Conservation (phyloP, 768 basidiomycete genomes). For the Auricularia auricula-judae region DNA sequence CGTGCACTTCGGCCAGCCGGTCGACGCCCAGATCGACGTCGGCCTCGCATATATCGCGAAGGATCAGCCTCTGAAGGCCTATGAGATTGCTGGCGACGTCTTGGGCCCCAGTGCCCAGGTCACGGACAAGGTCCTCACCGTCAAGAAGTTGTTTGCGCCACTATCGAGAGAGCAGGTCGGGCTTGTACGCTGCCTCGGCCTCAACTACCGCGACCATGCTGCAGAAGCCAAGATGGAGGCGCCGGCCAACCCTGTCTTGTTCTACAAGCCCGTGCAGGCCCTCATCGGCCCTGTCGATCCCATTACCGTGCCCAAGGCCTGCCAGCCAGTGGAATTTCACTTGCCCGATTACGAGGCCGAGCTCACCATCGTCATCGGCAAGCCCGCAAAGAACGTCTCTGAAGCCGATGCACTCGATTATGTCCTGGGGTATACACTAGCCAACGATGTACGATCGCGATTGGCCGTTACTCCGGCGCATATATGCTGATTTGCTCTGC, state of each 20-base stretch:
- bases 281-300: conserved; percentile 62
- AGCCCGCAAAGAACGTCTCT: conserved; percentile 65
- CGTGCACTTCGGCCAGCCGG: conserved; percentile 69
- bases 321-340: conserved; percentile 60
- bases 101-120: conserved; percentile 58
- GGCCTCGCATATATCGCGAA: conserved; percentile 37
- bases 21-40: conserved; percentile 58
- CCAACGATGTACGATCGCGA: conserved; percentile 52
- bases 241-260: conserved; percentile 44
- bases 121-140: conserved; percentile 52
- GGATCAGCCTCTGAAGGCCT: conserved; percentile 47
- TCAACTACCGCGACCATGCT: conserved; percentile 82
- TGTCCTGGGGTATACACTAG: conserved; percentile 72
- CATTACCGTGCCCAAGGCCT: conserved; percentile 52
- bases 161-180: conserved; percentile 45
- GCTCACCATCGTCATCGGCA: conserved; percentile 73
- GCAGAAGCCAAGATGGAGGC: conserved; percentile 21
- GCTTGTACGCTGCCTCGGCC: conserved; percentile 62
- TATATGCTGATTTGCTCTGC: background rate
- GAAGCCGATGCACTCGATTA: conserved; percentile 78
- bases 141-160: conserved; percentile 58
- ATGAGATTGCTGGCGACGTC: conserved; percentile 61
- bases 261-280: conserved; percentile 65
- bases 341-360: conserved; percentile 79
- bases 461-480: background rate